Conservation (phyloP, 2,329 filamentous ascomycete genomes). For the Penicillium sp. region DNA sequence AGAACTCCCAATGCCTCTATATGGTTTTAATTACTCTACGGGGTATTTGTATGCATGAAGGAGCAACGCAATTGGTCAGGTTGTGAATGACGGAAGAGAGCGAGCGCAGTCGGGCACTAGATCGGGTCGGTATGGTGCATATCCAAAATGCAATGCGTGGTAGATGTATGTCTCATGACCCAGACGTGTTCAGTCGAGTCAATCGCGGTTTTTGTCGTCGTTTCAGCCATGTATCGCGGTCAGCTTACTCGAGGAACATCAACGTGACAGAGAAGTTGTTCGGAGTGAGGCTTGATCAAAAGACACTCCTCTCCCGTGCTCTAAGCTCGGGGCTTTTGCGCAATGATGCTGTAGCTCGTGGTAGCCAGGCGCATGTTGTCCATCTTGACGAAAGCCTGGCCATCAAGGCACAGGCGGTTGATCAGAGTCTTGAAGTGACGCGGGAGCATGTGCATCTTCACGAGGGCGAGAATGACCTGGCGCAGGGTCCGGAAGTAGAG, state of each 20-base stretch:
- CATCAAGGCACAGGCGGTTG: slow-evolving; percentile 56
- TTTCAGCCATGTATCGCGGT: not conserved
- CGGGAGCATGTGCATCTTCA: slow-evolving; percentile 52
- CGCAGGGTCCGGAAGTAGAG: slow-evolving; percentile 57
- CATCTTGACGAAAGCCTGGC: slow-evolving; percentile 59
- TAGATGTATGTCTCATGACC: not conserved
- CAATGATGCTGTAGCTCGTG: slow-evolving; percentile 57
- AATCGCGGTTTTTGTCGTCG: not conserved
- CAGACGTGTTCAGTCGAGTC: not conserved
- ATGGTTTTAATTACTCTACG: slow-evolving; percentile 20
- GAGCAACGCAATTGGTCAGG: not conserved
- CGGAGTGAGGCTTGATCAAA: not conserved
- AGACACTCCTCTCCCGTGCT: not conserved
- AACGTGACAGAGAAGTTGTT: not conserved
- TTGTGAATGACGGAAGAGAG: not conserved
- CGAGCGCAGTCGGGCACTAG: not conserved
- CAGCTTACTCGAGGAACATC: not conserved
- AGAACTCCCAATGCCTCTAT: slow-evolving; percentile 18
- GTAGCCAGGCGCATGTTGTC: slow-evolving; percentile 56
- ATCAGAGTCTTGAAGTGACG: slow-evolving; percentile 57
- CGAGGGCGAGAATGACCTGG: slow-evolving; percentile 52
- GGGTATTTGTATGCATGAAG: slow-evolving; percentile 14
- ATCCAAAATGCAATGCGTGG: not conserved
- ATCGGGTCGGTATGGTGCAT: not conserved
- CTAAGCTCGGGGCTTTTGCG: slow-evolving; percentile 46